phyloP scores from a whole-genome alignment of 208 protist species.

The Crithidia bombi region DNA sequence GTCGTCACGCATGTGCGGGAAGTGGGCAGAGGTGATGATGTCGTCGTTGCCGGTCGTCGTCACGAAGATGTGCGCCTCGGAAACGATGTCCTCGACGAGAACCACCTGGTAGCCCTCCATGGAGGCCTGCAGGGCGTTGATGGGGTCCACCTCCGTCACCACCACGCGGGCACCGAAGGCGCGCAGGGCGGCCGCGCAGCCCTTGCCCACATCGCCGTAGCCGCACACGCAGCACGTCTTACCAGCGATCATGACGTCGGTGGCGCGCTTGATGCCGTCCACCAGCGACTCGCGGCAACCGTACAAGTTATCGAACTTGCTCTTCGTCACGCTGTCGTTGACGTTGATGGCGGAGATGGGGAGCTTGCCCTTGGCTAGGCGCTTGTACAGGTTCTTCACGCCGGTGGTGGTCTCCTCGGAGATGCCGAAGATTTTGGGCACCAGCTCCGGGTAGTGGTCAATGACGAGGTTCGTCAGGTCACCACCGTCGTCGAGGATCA shows the following conservation, averaged over 20 bases:
- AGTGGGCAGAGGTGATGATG: constrained; percentile 97
- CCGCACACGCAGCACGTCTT: constrained; percentile 98
- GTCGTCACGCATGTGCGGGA: constrained; percentile 98
- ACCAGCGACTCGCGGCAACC: constrained; percentile 99
- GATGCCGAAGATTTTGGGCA: constrained; percentile 95
- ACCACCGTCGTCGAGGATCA: constrained; percentile 99
- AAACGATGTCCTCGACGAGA: constrained; percentile 94
- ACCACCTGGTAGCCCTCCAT: constrained; percentile 99
- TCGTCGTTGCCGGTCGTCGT: constrained; percentile 98
- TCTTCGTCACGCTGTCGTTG: constrained; percentile 99
- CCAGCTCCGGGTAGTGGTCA: constrained; percentile 93
- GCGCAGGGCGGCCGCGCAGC: constrained; percentile 96
- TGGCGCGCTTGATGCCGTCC: constrained; percentile 99
- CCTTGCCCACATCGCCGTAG: constrained; percentile 99
- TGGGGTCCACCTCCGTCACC: constrained; percentile 99
- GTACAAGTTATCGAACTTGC: constrained; percentile 99
- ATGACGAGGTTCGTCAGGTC: constrained; percentile 98
- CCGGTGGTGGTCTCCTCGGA: constrained; percentile 99
- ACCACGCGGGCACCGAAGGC: constrained; percentile 96
- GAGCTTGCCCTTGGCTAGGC: constrained; percentile 93
- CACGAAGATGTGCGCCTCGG: constrained; percentile 96
- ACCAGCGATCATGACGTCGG: constrained; percentile 99
- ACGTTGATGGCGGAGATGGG: constrained; percentile 99
- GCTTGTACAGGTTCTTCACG: constrained; percentile 99
- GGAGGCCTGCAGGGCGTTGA: constrained; percentile 99